These are phyloP conservation scores for Rosellinia necatrix DNA, from an alignment of 2,329 filamentous ascomycete species.

Conservation along the genomic window DNA sequence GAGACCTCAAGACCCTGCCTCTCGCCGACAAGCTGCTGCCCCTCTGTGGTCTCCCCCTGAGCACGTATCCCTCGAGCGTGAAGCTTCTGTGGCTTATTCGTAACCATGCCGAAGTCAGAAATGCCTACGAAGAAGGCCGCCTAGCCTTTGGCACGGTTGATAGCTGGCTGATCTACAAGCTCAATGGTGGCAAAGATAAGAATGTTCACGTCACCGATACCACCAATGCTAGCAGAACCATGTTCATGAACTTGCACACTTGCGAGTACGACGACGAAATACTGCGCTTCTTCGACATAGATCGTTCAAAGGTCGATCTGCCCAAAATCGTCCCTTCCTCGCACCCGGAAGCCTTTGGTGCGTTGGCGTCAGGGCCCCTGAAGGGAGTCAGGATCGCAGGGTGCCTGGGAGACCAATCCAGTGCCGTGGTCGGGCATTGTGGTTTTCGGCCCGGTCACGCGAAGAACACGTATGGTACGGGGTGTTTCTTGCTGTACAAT, in stretches of 20 bases:
- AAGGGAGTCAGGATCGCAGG: conserved; percentile 77
- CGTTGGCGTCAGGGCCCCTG: conserved; percentile 66
- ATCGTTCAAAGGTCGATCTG: conserved; percentile 68
- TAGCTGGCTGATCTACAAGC: conserved; percentile 82
- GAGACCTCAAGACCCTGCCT: conserved; percentile 71
- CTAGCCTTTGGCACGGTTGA: conserved; percentile 88
- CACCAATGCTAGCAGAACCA: conserved; percentile 86
- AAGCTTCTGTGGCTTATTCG: conserved; percentile 84
- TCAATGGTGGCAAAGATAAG: conserved; percentile 73
- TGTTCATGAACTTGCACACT: conserved; percentile 90
- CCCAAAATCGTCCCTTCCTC: conserved; percentile 87
- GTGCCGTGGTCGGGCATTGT: conserved; percentile 83
- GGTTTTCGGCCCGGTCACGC: conserved; percentile 81
- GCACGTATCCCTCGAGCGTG: conserved; percentile 85
- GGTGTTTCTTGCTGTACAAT: conserved; percentile 88
- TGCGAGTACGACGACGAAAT: conserved; percentile 79
- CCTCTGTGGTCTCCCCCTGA: conserved; percentile 80
- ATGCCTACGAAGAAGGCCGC: conserved; percentile 76
- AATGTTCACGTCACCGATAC: conserved; percentile 79
- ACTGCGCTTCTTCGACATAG: conserved; percentile 77
- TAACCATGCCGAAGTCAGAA: conserved; percentile 69
- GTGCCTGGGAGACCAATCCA: conserved; percentile 85
- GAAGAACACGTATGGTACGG: conserved; percentile 91
- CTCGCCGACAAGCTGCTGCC: conserved; percentile 71
- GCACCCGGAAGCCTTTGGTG: conserved; percentile 73